Base-by-base conservation (phyloP, 345 rosid species). In the Eucalyptus marginata region DNA sequence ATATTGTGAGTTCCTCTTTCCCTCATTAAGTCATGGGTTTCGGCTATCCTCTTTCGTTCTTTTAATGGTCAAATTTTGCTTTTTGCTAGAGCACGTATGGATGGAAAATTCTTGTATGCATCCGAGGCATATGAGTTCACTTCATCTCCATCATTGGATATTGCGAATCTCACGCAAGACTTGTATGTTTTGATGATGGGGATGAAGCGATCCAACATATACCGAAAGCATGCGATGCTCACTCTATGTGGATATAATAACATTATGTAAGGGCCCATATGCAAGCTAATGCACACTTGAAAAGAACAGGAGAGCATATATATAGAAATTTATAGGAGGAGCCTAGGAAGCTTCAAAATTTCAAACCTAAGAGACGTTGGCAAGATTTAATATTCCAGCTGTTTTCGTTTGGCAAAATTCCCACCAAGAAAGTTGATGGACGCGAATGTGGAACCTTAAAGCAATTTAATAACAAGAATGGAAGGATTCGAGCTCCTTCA, bases 91-190 rank as follows among this genome's bases (percentile, higher is more conserved):
- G 14, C 14, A 76, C 5, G 47, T 40, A 22, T 20, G 47, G 15
- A 36, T 24, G 2, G 29, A 40, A 3, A 76, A 36, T 10, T 40
- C 15, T 76, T 5, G 5, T 20, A 20, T 2, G 29, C 14, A 20
- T 3, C 8, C 9, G 13, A 10, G 33, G 25, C 81, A 71, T 10
- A 18, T 33, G 24, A 16, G 44, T 6, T 0, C 4, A 20, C 47
- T 40, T 40, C 14, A 76, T 76, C 7, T 76, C 4, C 10, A 36
- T 4, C 13, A 76, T 36, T 18, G 8, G 13, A 40, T 3, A 76
- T 4, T 2, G 3, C 20, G 47, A 4, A 2, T 40, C 2, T 40
- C 29, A 18, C 0, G 9, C 1, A 2, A 40, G 4, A 20, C 15
- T 76, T 3, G 16, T 7, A 40, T 40, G 5, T 40, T 40, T 0